These are phyloP conservation scores for Musa beccarii DNA, from an alignment of 176 grass and related monocot genomes.

Conservation along the genomic window DNA sequence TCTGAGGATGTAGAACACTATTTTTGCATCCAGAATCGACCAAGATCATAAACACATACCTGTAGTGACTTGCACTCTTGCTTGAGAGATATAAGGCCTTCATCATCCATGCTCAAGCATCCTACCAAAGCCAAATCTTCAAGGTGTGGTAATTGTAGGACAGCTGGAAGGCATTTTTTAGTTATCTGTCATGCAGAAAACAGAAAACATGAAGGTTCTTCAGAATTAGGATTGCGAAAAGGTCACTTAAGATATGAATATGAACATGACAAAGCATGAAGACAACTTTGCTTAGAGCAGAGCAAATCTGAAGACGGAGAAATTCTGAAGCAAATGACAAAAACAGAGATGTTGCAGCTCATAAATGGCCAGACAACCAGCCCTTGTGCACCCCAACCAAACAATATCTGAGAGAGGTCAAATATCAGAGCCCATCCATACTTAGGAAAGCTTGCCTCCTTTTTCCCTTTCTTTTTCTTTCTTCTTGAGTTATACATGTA, in stretches of 20 bases:
- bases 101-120: constrained; percentile 60
- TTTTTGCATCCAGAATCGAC: neutral
- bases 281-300: neutral
- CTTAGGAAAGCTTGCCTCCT: too few relatives aligned
- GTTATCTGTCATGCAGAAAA: constrained; percentile 39
- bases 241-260: neutral
- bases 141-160: constrained; percentile 58
- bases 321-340: neutral
- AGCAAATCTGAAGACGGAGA: neutral
- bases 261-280: neutral
- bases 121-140: constrained; percentile 47
- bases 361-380: neutral
- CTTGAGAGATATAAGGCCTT: constrained; percentile 31
- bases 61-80: constrained; percentile 57
- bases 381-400: too few relatives aligned
- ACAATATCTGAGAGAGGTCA: too few relatives aligned
- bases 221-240: neutral
- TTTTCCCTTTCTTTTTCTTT: too few relatives aligned
- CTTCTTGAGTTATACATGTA: neutral
- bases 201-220: neutral
- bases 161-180: constrained; percentile 41
- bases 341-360: neutral
- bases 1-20: neutral
- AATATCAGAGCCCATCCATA: too few relatives aligned
- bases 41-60: constrained; percentile 28